Evolutionary conservation across 306 rosid genomes (phyloP), one percentile per base, ranked within the genome.

Genomic region (Prunus davidiana): DNA sequence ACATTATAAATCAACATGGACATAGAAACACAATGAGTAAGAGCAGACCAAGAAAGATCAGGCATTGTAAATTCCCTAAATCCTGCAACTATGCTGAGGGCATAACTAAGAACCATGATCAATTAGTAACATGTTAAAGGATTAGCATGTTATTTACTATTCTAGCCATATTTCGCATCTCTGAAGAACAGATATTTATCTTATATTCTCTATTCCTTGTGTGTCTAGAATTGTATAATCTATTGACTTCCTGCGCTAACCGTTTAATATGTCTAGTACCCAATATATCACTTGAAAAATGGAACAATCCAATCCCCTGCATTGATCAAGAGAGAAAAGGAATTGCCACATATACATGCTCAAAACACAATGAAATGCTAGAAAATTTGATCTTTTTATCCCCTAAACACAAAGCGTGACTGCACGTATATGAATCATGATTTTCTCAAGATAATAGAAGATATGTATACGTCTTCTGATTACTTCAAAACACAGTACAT

Each of bases 401-500:
- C 11, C 28, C 30, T 19, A 66, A 41, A 45, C 43, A 66, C 71
- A 66, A 41, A 6, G 8, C 3, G 2, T 2, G 20, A 11, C 71
- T 6, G 49, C 16, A 38, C 2, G 1, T 12, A 38, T 5, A 41
- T 4, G 5, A 38, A 41, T 22, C 41, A 41, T 45, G n/a, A 11
- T 66, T 41, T 41, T 66, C 49, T 10, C 18, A 12, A 38, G 71
- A 38, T 41, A 41, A n/a, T n/a, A 2, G 14, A 4, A 64, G 8
- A 46, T 45, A 19, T 6, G n/a, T 5, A 15, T 32, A 22, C 71
- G 1, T 43, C 25, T 45, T 45, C 62, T 65, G 25, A 34, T 58
- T 75, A 47, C 74, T 75, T 60, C 34, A 51, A 61, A 41, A 9
- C 22, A 62, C 71, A 67, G 72, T 6, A 61, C 5, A 13, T 24